These are phyloP conservation scores for Penicillium steckii DNA, from an alignment of 495 filamentous ascomycete genomes.

Conservation along the genomic window DNA sequence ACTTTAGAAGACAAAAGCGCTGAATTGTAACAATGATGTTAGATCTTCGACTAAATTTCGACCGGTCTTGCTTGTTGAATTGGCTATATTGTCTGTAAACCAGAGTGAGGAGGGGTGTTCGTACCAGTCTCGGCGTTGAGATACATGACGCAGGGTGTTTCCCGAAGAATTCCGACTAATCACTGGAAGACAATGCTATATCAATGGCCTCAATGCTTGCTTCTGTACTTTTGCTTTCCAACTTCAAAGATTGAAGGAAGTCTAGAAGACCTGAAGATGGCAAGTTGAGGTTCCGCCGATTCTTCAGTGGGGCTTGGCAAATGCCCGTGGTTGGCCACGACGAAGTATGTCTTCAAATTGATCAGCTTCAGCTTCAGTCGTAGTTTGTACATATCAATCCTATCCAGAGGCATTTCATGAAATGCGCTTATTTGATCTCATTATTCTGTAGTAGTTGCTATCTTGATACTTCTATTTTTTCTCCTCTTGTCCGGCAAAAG, in stretches of 20 bases:
- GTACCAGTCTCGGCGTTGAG: conserved; percentile 44
- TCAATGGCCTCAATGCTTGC: neutral
- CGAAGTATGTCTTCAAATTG: neutral
- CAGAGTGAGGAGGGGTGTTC: neutral
- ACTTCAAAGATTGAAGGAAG: neutral
- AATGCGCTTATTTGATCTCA: neutral
- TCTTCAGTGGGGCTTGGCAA: conserved; percentile 1
- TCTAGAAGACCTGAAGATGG: neutral
- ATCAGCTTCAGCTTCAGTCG: neutral
- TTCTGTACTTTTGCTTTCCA: neutral
- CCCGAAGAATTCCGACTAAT: neutral
- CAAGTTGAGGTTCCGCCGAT: neutral
- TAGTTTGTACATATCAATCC: neutral
- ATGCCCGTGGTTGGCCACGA: neutral
- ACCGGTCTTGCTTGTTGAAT: too few relatives aligned
- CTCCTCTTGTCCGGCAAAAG: conserved; percentile 47
- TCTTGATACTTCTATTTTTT: conserved; percentile 31
- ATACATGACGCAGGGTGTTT: conserved; percentile 26
- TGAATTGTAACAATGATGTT: conserved; percentile 20
- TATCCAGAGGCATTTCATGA: neutral
- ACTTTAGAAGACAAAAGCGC: conserved; percentile 64
- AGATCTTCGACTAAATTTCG: too few relatives aligned
- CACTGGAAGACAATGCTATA: neutral
- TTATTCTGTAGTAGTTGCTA: conserved; percentile 5
- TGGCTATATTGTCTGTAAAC: conserved; percentile 4